These are phyloP conservation scores for Phytopythium sindhum DNA, from an alignment of 352 stramenopile genomes.

Conservation along the genomic window DNA sequence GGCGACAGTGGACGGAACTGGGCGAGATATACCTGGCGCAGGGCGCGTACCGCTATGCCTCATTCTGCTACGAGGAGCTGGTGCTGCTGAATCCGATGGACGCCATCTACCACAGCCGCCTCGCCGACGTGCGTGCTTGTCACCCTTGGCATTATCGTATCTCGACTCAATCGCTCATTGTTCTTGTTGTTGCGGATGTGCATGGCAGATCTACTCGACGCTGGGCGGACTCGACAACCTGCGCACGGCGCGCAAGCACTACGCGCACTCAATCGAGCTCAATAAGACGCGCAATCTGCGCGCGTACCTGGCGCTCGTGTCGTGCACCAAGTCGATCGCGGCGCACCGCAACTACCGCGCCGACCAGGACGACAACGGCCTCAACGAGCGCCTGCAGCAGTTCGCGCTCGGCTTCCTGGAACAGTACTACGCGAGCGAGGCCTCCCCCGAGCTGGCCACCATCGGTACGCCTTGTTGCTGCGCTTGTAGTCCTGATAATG, in stretches of 20 bases:
- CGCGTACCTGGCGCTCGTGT: conserved; percentile 42
- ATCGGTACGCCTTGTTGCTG: conserved; percentile 22
- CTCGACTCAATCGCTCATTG: neutral
- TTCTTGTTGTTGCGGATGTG: neutral
- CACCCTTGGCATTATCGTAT: neutral
- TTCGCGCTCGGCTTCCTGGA: conserved; percentile 41
- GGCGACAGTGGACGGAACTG: conserved; percentile 52
- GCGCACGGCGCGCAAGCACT: conserved; percentile 62
- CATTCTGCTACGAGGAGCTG: conserved; percentile 76
- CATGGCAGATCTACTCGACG: conserved; percentile 50
- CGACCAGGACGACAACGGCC: conserved; percentile 44
- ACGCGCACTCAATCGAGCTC: conserved; percentile 61
- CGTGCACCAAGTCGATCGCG: conserved; percentile 55
- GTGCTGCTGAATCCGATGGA: conserved; percentile 69
- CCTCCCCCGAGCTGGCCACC: conserved; percentile 34
- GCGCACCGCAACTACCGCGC: conserved; percentile 36
- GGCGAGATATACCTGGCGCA: conserved; percentile 53
- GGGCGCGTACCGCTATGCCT: conserved; percentile 50
- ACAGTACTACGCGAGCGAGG: conserved; percentile 33
- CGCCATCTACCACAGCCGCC: conserved; percentile 53
- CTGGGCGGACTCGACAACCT: conserved; percentile 60
- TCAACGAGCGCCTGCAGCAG: conserved; percentile 57
- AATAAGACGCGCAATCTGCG: conserved; percentile 64
- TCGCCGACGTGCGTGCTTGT: conserved; percentile 45
- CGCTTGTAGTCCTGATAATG: too few relatives aligned